A percentile compares a stretch with the other conserved stretches of the same genome.
These are phyloP conservation scores for Penicillium paneum DNA, from an alignment of 2,329 filamentous ascomycete genomes.

Conservation along the genomic window DNA sequence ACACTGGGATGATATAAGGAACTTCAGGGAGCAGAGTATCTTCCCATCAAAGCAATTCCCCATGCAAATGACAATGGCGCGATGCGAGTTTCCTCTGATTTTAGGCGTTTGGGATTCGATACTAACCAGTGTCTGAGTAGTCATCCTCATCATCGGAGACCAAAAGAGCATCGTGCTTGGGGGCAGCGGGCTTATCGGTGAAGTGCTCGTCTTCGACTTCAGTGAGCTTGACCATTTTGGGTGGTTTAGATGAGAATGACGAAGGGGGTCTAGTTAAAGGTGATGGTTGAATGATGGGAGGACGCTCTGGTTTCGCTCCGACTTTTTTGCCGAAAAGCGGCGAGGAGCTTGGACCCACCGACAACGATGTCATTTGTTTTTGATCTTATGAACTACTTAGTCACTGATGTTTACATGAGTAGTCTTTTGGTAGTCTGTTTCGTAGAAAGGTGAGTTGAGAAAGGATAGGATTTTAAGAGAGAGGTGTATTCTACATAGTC, in stretches of 20 bases:
- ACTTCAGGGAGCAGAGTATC: not conserved
- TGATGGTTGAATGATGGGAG: slow-evolving; percentile 24
- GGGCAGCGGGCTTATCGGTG: slow-evolving; percentile 63
- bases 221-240: slow-evolving; percentile 85
- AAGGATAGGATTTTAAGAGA: not conserved
- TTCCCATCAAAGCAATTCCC: not conserved
- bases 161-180: slow-evolving; percentile 55
- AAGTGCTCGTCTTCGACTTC: slow-evolving; percentile 98
- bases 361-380: slow-evolving; percentile 8
- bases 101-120: slow-evolving; percentile 7
- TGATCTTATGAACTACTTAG: not conserved
- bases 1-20: not conserved
- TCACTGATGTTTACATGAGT: too few relatives aligned
- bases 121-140: slow-evolving; percentile 85
- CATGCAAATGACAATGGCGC: slow-evolving; percentile 1
- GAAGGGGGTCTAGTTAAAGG: slow-evolving; percentile 6
- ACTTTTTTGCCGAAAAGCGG: slow-evolving; percentile 43
- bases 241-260: slow-evolving; percentile 14
- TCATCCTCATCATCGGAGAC: slow-evolving; percentile 63
- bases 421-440: too few relatives aligned
- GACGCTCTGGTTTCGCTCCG: slow-evolving; percentile 30
- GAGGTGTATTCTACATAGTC: slow-evolving; percentile 13
- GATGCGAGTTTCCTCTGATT: slow-evolving; percentile 2
- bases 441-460: not conserved
- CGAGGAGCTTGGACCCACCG: slow-evolving; percentile 31